Evolutionary conservation across 1,284 basidiomycete genomes (phyloP).

Genomic region (Tranzscheliella williamsii): DNA sequence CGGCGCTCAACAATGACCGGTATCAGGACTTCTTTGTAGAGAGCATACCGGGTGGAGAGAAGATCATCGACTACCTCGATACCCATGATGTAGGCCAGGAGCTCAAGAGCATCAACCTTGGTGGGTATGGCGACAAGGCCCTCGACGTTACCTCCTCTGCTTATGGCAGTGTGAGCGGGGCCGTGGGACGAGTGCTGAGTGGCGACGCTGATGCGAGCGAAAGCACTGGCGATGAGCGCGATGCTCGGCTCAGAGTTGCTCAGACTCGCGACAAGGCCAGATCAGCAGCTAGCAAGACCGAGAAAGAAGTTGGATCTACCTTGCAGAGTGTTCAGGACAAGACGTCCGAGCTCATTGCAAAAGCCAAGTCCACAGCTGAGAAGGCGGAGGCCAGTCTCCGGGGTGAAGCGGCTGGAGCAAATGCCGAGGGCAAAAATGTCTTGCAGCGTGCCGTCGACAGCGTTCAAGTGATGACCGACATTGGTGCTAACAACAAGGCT

Average conservation of each 20-base stretch:
- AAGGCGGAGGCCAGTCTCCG: conserved; percentile 53
- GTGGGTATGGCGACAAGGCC: conserved; percentile 66
- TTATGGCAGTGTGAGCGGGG: conserved; percentile 53
- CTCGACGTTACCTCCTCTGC: conserved; percentile 66
- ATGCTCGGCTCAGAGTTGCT: conserved; percentile 29
- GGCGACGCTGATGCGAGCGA: conserved; percentile 40
- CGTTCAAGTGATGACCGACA: conserved; percentile 47
- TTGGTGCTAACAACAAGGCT: conserved; percentile 40
- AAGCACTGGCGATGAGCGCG: conserved; percentile 31
- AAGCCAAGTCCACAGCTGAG: conserved; percentile 65
- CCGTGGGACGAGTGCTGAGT: conserved; percentile 39
- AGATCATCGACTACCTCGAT: conserved; percentile 64
- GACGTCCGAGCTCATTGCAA: conserved; percentile 36
- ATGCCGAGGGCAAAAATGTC: conserved; percentile 52
- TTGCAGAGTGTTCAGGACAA: conserved; percentile 39
- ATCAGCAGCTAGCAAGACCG: conserved; percentile 55
- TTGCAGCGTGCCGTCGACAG: conserved; percentile 38
- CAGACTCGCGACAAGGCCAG: conserved; percentile 48
- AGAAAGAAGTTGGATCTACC: conserved; percentile 56
- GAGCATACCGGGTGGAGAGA: conserved; percentile 73
- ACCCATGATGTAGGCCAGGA: conserved; percentile 42
- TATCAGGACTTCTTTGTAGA: conserved; percentile 77
- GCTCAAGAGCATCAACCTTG: conserved; percentile 37
- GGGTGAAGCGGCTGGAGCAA: conserved; percentile 25
- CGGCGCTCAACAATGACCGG: conserved; percentile 47